phyloP scores from a whole-genome alignment of 2,329 filamentous ascomycete genomes.

The Alternaria sp. region DNA sequence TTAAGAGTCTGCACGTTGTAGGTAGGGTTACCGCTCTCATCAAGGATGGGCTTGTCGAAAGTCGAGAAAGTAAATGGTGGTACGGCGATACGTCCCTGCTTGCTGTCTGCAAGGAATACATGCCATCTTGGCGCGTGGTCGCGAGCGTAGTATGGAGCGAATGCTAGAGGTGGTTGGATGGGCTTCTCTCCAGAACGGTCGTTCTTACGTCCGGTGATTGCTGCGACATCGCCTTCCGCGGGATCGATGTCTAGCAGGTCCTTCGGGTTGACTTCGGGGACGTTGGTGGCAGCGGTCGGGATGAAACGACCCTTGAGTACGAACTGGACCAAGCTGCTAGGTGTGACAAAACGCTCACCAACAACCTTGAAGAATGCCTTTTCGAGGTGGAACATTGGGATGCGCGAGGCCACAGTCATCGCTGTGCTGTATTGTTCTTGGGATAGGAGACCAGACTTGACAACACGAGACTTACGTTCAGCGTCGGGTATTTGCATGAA shows the following conservation, averaged over 20 bases:
- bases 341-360: constrained; percentile 90
- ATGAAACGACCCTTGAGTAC: constrained; percentile 95
- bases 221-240: constrained; percentile 89
- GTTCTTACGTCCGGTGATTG: constrained; percentile 75
- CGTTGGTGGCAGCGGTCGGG: constrained; percentile 77
- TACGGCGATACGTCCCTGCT: constrained; percentile 94
- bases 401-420: constrained; percentile 78
- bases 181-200: constrained; percentile 70
- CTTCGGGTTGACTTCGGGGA: constrained; percentile 75
- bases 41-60: constrained; percentile 89
- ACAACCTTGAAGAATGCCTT: constrained; percentile 99
- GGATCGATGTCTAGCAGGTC: constrained; percentile 93
- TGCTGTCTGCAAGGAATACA: constrained; percentile 91
- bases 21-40: constrained; percentile 81
- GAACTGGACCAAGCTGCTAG: constrained; percentile 88
- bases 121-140: constrained; percentile 93
- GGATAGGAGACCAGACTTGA: constrained; percentile 73
- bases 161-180: constrained; percentile 81
- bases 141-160: constrained; percentile 87
- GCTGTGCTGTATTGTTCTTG: constrained; percentile 79
- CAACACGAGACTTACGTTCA: constrained; percentile 72
- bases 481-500: constrained; percentile 86
- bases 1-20: constrained; percentile 96
- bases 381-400: constrained; percentile 83
- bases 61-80: constrained; percentile 93